A percentile compares a stretch with the other conserved stretches of the same genome.
These are phyloP conservation scores for Coniosporium apollinis DNA, from an alignment of 495 filamentous ascomycete species.

Conservation along the genomic window DNA sequence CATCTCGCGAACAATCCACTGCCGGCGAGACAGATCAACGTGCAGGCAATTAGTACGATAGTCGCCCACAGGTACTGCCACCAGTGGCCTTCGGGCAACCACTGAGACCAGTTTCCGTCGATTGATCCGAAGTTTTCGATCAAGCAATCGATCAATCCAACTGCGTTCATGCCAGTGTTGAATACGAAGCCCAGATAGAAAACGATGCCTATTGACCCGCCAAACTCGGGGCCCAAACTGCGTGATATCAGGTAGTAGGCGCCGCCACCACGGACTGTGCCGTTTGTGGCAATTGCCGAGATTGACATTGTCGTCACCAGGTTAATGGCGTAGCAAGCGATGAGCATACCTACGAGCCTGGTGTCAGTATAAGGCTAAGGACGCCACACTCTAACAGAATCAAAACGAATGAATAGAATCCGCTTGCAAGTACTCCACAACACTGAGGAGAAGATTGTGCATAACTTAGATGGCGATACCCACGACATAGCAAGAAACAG, in stretches of 20 bases:
- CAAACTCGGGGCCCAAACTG: conserved; percentile 75
- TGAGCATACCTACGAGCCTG: conserved; percentile 40
- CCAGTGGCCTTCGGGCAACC: conserved; percentile 58
- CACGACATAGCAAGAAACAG: too few relatives aligned
- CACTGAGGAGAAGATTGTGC: too few relatives aligned
- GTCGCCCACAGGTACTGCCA: conserved; percentile 68
- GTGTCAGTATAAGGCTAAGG: conserved; percentile 1
- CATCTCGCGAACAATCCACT: conserved; percentile 66
- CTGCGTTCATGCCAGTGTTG: conserved; percentile 79
- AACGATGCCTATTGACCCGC: conserved; percentile 78
- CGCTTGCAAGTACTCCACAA: too few relatives aligned
- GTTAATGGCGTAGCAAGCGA: conserved; percentile 59
- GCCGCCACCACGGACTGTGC: conserved; percentile 73
- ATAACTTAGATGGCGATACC: too few relatives aligned
- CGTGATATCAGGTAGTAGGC: conserved; percentile 84
- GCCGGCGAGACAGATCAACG: conserved; percentile 60
- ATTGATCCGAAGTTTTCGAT: conserved; percentile 53
- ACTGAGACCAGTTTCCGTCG: conserved; percentile 40
- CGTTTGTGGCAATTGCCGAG: conserved; percentile 80
- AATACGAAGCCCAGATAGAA: conserved; percentile 75
- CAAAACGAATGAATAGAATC: too few relatives aligned
- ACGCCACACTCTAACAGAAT: background rate
- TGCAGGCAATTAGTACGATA: conserved; percentile 53
- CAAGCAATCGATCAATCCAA: conserved; percentile 72
- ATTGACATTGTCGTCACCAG: conserved; percentile 72